These are phyloP conservation scores for Penicillium lividum DNA, from an alignment of 495 filamentous ascomycete genomes.

Conservation along the genomic window DNA sequence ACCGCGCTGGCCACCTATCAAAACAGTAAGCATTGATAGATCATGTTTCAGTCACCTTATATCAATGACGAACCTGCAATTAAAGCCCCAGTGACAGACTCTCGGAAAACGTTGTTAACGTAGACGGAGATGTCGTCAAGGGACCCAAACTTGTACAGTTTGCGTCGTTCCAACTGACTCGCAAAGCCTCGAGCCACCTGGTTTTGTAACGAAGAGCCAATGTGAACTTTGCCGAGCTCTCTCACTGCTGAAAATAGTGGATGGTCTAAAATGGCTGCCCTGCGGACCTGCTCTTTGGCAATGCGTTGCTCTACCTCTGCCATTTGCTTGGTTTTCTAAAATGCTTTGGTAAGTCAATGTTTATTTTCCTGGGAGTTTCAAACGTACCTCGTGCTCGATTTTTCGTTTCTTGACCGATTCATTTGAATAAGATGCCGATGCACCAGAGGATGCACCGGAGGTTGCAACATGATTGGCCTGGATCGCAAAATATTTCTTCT, in stretches of 20 bases:
- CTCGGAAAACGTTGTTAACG: constrained; percentile 39
- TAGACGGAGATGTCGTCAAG: too few species aligned
- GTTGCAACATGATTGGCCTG: constrained; percentile 50
- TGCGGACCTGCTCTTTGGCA: constrained; percentile 38
- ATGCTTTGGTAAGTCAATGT: neutral
- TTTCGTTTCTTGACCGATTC: constrained; percentile 47
- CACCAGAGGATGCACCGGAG: constrained; percentile 22
- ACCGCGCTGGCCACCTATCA: constrained; percentile 34
- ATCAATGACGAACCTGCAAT: constrained; percentile 30
- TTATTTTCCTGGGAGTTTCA: neutral
- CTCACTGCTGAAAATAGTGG: constrained; percentile 22
- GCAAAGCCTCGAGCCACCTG: constrained; percentile 33
- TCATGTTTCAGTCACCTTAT: neutral
- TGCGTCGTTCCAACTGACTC: constrained; percentile 34
- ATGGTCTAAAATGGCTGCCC: constrained; percentile 29
- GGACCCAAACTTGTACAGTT: constrained; percentile 31
- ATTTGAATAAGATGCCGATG: constrained; percentile 39
- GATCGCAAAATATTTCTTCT: constrained; percentile 61
- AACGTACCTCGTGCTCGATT: constrained; percentile 36
- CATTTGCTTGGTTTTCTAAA: constrained; percentile 34
- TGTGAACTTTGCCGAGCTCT: constrained; percentile 26
- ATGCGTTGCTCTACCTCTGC: constrained; percentile 28
- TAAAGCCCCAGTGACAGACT: constrained; percentile 30
- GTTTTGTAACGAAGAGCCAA: constrained; percentile 16
- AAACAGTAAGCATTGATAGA: neutral